Evolutionary conservation across 1,139 yeast genomes (phyloP).

Genomic region (Arxiozyma bovina): DNA sequence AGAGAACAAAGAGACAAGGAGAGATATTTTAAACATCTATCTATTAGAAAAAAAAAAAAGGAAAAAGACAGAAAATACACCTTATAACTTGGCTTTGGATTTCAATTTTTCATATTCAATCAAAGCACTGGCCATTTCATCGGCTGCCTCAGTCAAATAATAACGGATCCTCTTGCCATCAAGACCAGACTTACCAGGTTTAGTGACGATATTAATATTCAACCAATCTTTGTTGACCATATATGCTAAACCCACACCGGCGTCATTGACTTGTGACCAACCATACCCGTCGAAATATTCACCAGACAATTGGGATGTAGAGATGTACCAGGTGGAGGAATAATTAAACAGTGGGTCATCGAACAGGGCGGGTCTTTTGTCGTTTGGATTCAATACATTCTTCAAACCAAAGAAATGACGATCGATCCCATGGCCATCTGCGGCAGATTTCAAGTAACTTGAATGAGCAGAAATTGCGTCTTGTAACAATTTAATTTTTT

Average conservation of each 20-base stretch:
- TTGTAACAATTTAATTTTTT: conserved; percentile 62
- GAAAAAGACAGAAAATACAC: no score
- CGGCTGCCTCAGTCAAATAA: conserved; percentile 70
- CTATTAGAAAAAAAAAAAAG: no score
- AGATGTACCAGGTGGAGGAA: conserved; percentile 77
- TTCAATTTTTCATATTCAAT: conserved; percentile 5
- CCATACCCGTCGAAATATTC: conserved; percentile 91
- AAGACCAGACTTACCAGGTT: conserved; percentile 55
- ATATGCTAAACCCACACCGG: conserved; percentile 90
- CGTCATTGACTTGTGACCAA: conserved; percentile 91
- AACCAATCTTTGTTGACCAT: conserved; percentile 81
- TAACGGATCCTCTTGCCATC: conserved; percentile 59
- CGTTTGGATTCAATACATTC: conserved; percentile 55
- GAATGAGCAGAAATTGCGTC: conserved; percentile 72
- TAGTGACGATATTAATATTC: conserved; percentile 78
- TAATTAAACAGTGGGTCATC: conserved; percentile 67
- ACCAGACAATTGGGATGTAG: conserved; percentile 84
- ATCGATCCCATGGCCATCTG: conserved; percentile 84
- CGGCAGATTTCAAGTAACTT: conserved; percentile 63
- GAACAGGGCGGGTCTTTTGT: conserved; percentile 55
- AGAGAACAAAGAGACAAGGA: no score
- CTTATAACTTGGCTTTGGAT: conserved; percentile 19
- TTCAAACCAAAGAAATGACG: conserved; percentile 89
- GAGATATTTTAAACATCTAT: no score
- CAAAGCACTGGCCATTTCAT: conserved; percentile 67